phyloP scores from a whole-genome alignment of 306 rosid species.

The Quercus ilex region DNA sequence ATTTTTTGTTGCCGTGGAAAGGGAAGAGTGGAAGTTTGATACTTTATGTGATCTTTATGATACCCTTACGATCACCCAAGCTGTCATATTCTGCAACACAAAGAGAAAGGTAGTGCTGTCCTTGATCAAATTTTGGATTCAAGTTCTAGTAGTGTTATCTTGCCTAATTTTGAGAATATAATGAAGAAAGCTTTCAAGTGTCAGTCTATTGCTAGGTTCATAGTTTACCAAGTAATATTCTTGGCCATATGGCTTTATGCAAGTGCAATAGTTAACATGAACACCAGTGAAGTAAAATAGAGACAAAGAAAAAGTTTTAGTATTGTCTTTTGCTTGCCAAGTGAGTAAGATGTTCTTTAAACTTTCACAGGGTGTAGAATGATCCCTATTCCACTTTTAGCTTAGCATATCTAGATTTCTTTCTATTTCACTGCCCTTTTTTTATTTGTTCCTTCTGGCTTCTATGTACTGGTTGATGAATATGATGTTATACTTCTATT shows the following conservation, averaged over 20 bases:
- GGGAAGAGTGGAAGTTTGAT: slow-evolving; percentile 98
- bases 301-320: background rate
- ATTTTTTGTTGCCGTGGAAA: slow-evolving; percentile 97
- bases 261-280: background rate
- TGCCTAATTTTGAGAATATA: no score
- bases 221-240: background rate
- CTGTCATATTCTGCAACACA: slow-evolving; percentile 97
- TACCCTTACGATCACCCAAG: slow-evolving; percentile 93
- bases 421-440: background rate
- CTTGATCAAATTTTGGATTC: background rate
- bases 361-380: background rate
- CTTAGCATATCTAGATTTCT: background rate
- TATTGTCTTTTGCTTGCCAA: background rate
- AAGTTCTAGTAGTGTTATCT: background rate
- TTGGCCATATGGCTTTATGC: background rate
- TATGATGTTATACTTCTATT: background rate
- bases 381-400: background rate
- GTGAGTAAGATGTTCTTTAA: background rate
- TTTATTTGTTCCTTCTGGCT: background rate
- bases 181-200: background rate
- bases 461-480: background rate
- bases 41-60: slow-evolving; percentile 97
- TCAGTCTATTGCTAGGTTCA: background rate
- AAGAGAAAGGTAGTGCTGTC: slow-evolving; percentile 72
- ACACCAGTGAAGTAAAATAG: background rate